A percentile compares a stretch with the other conserved stretches of the same genome.
These are phyloP conservation scores for Kuraishia molischiana DNA, from an alignment of 805 yeast genomes.

Conservation along the genomic window DNA sequence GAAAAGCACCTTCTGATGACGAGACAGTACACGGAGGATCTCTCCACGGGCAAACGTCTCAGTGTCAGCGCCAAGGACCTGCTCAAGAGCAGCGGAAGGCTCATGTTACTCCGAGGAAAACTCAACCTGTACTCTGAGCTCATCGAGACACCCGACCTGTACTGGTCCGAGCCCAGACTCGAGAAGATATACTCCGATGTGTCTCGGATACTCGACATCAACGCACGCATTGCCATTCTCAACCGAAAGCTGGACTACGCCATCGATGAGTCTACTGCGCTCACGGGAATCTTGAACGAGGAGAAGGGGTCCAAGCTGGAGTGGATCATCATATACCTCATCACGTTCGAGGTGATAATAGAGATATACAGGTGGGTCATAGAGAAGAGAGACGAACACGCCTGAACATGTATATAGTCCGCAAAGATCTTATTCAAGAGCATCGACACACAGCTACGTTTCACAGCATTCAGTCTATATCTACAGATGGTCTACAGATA, in stretches of 20 bases:
- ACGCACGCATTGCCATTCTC: constrained; percentile 67
- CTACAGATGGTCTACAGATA: constrained; percentile 2
- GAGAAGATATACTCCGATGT: constrained; percentile 68
- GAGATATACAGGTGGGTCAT: constrained; percentile 36
- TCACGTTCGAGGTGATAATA: constrained; percentile 77
- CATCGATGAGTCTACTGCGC: constrained; percentile 76
- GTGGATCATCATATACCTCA: constrained; percentile 79
- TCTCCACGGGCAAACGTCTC: constrained; percentile 52
- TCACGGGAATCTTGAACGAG: constrained; percentile 67
- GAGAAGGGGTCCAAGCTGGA: constrained; percentile 70
- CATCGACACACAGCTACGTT: too few relatives aligned
- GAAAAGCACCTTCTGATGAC: constrained; percentile 62
- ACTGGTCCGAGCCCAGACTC: constrained; percentile 85
- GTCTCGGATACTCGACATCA: constrained; percentile 64
- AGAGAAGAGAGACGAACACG: not conserved
- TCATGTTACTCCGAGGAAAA: constrained; percentile 71
- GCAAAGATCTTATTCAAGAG: too few relatives aligned
- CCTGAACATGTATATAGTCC: too few relatives aligned
- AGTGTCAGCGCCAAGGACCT: constrained; percentile 51
- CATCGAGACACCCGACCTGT: constrained; percentile 86
- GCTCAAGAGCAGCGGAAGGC: constrained; percentile 59
- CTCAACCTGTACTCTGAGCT: constrained; percentile 80
- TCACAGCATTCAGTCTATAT: too few relatives aligned
- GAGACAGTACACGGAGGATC: constrained; percentile 49
- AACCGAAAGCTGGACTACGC: constrained; percentile 86